A percentile compares a stretch with the other conserved stretches of the same genome.
phyloP scores from a whole-genome alignment of 2,329 filamentous ascomycete species.

The Chrysoporthe austroafricana region DNA sequence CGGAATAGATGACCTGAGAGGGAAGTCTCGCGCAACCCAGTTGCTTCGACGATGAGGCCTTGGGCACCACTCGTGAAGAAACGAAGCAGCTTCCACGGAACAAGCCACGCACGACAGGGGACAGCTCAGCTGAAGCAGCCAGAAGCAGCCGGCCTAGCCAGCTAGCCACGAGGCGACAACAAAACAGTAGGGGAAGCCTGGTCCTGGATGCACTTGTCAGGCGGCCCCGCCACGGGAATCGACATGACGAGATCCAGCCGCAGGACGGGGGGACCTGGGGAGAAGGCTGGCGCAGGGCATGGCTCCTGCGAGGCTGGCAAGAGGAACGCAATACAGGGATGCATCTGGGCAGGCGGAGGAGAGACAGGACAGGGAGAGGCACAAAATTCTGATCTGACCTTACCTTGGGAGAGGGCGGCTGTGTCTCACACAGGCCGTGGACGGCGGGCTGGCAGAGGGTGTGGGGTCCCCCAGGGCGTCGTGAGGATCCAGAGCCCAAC shows the following conservation, averaged over 20 bases:
- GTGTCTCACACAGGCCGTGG: conserved; percentile 16
- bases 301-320: neutral
- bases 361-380: conserved; percentile 1
- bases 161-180: neutral
- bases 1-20: neutral
- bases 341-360: neutral
- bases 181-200: conserved; percentile 1
- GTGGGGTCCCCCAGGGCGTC: conserved; percentile 20
- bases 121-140: neutral
- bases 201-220: conserved; percentile 15
- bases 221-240: conserved; percentile 24
- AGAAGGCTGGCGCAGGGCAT: neutral
- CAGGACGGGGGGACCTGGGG: neutral
- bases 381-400: conserved; percentile 24
- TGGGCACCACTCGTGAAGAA: neutral
- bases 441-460: conserved; percentile 20
- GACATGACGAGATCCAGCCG: conserved; percentile 16
- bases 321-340: neutral
- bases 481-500: conserved; percentile 8
- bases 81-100: neutral
- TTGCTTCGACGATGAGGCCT: neutral
- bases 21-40: neutral
- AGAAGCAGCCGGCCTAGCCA: neutral
- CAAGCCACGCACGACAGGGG: neutral
- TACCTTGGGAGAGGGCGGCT: conserved; percentile 12